Evolutionary conservation across 306 rosid species (phyloP).

Genomic region (Cucurbita ficifolia): DNA sequence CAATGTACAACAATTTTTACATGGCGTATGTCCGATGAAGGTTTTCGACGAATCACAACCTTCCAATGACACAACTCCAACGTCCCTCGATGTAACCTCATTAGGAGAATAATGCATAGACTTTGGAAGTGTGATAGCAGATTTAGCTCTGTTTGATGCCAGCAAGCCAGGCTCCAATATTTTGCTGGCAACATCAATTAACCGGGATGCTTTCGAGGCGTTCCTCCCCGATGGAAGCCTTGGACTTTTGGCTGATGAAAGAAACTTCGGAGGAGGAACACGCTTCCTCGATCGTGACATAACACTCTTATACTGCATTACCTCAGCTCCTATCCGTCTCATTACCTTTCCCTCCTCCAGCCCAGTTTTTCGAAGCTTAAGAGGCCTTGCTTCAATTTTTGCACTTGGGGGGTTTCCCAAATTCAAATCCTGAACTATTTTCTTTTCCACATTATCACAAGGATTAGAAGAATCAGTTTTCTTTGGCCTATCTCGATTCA

Average conservation of each 20-base stretch:
- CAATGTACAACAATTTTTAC: slow-evolving; percentile 48
- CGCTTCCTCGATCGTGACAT: slow-evolving; percentile 47
- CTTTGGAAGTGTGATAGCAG: slow-evolving; percentile 31
- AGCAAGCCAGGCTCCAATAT: slow-evolving; percentile 86
- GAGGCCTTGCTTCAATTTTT: slow-evolving; percentile 68
- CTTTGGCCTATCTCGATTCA: slow-evolving; percentile 37
- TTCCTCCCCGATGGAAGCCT: slow-evolving; percentile 37
- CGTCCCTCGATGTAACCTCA: slow-evolving; percentile 10
- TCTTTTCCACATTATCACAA: slow-evolving; percentile 19
- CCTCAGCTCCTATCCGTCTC: slow-evolving; percentile 61
- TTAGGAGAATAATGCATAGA: slow-evolving; percentile 21
- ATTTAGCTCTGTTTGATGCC: slow-evolving; percentile 33
- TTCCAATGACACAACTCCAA: slow-evolving; percentile 10
- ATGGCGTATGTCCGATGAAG: slow-evolving; percentile 42
- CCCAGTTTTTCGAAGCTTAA: slow-evolving; percentile 63
- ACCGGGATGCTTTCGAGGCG: slow-evolving; percentile 47
- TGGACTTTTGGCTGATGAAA: slow-evolving; percentile 53
- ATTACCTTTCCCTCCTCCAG: slow-evolving; percentile 38
- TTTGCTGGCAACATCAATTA: slow-evolving; percentile 71
- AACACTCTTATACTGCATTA: slow-evolving; percentile 61
- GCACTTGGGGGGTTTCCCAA: slow-evolving; percentile 30
- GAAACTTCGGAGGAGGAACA: slow-evolving; percentile 41
- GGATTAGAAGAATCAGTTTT: slow-evolving; percentile 27
- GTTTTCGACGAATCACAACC: slow-evolving; percentile 18
- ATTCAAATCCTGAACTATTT: slow-evolving; percentile 16